These are phyloP conservation scores for Didymella sp. DNA, from an alignment of 2,329 filamentous ascomycete species.

Conservation along the genomic window DNA sequence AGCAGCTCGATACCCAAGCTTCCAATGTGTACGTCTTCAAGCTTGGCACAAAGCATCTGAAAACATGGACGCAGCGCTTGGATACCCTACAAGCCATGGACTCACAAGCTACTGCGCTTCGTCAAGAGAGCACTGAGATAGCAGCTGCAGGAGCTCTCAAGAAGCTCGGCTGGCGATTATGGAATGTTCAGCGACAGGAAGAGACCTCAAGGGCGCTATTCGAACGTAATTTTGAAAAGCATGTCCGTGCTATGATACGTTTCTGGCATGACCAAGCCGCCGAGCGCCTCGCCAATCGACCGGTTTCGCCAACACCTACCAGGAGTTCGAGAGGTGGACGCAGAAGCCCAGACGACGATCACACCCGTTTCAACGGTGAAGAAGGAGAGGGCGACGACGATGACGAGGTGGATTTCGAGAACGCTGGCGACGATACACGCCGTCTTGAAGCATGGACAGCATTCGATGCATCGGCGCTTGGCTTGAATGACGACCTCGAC, in stretches of 20 bases:
- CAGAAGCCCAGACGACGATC: conserved; percentile 15
- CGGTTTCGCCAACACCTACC: conserved; percentile 31
- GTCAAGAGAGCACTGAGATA: conserved; percentile 56
- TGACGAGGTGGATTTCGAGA: conserved; percentile 1
- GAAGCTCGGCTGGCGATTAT: conserved; percentile 64
- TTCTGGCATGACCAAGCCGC: conserved; percentile 60
- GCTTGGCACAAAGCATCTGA: conserved; percentile 42
- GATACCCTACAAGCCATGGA: conserved; percentile 40
- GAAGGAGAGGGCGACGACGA: conserved; percentile 10
- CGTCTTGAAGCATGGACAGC: conserved; percentile 50
- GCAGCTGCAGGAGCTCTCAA: conserved; percentile 59
- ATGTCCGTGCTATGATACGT: conserved; percentile 62
- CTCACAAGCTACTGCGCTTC: conserved; percentile 55
- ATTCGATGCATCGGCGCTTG: conserved; percentile 46
- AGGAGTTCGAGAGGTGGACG: conserved; percentile 22
- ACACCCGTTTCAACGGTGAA: not conserved
- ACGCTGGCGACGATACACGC: conserved; percentile 38
- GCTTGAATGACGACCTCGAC: conserved; percentile 37
- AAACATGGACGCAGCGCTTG: conserved; percentile 35
- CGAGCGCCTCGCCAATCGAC: conserved; percentile 33
- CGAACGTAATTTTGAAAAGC: conserved; percentile 61
- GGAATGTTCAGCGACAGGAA: conserved; percentile 59
- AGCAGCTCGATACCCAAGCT: conserved; percentile 32
- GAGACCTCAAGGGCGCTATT: conserved; percentile 62
- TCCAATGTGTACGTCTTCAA: conserved; percentile 33